phyloP scores from a whole-genome alignment of 1,284 basidiomycete species.

The Mycocalia duriaeana region DNA sequence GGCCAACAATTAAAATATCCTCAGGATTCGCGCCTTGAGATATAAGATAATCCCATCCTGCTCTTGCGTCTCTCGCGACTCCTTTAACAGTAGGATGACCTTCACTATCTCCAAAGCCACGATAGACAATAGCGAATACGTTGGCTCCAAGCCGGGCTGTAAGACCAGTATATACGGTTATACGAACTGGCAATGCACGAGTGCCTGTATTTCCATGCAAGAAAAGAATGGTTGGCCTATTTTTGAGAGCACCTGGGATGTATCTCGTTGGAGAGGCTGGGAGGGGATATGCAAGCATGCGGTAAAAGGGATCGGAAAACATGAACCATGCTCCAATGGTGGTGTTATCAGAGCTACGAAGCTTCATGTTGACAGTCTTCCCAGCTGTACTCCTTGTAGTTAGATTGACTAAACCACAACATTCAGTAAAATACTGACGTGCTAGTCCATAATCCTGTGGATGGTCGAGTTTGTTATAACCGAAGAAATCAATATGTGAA shows the following conservation, averaged over 20 bases:
- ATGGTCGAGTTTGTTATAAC: too few species aligned
- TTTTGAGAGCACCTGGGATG: constrained; percentile 44
- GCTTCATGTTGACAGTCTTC: constrained; percentile 70
- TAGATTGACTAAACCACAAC: too few species aligned
- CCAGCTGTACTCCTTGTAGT: too few species aligned
- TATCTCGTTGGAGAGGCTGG: constrained; percentile 31
- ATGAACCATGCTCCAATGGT: constrained; percentile 88
- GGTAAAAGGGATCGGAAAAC: constrained; percentile 68
- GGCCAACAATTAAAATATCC: constrained; percentile 71
- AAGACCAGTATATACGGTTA: constrained; percentile 59
- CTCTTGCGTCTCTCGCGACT: constrained; percentile 68
- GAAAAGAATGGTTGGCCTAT: constrained; percentile 77
- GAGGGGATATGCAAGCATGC: constrained; percentile 35
- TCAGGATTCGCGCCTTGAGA: constrained; percentile 50
- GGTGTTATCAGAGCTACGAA: constrained; percentile 74
- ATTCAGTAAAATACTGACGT: too few species aligned
- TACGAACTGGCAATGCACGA: constrained; percentile 60
- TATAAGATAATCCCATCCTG: constrained; percentile 79
- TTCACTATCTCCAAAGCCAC: constrained; percentile 88
- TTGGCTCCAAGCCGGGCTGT: constrained; percentile 66
- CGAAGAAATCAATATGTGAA: too few species aligned
- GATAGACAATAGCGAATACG: constrained; percentile 83
- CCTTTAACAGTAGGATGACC: constrained; percentile 77
- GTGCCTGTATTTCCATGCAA: constrained; percentile 89
- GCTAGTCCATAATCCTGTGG: too few species aligned